Conservation (phyloP, 2,329 filamentous ascomycete species). For the Thielaviopsis musarum region DNA sequence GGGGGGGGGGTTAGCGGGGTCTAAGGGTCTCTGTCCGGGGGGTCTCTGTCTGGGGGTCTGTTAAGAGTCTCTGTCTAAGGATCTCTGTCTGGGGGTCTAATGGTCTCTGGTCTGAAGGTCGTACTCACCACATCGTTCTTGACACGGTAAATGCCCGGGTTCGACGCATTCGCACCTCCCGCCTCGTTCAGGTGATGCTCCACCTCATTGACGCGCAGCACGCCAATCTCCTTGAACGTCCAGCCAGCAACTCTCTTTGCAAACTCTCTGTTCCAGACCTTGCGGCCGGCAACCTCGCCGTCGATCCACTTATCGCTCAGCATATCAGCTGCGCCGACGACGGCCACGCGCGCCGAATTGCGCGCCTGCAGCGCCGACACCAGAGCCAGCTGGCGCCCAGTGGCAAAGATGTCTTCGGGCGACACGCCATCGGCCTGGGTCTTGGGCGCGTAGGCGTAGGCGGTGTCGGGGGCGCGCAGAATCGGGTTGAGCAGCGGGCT, state of each 20-base stretch:
- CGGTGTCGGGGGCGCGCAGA: conserved; percentile 63
- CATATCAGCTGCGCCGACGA: conserved; percentile 75
- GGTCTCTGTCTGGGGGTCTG: too few relatives aligned
- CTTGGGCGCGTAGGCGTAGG: conserved; percentile 89
- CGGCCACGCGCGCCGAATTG: conserved; percentile 78
- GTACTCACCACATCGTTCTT: conserved; percentile 94
- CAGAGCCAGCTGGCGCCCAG: conserved; percentile 66
- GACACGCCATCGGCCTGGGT: conserved; percentile 52
- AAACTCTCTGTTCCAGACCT: conserved; percentile 70
- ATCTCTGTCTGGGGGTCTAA: too few relatives aligned
- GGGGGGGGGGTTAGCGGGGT: too few relatives aligned
- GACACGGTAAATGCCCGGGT: conserved; percentile 82
- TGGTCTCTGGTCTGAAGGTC: too few relatives aligned
- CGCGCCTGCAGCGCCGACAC: conserved; percentile 79
- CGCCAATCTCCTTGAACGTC: conserved; percentile 88
- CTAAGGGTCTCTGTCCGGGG: too few relatives aligned
- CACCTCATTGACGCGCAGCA: conserved; percentile 68
- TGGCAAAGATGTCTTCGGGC: conserved; percentile 65
- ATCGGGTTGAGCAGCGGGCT: conserved; percentile 65
- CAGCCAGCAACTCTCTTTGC: conserved; percentile 75
- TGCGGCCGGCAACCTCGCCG: conserved; percentile 25
- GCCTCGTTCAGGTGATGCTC: conserved; percentile 47
- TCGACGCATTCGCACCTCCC: conserved; percentile 39
- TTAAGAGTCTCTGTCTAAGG: too few relatives aligned
- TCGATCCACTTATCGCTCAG: conserved; percentile 81